Evolutionary conservation across 2,329 filamentous ascomycete genomes (phyloP).

Genomic region (Alternaria triticina): DNA sequence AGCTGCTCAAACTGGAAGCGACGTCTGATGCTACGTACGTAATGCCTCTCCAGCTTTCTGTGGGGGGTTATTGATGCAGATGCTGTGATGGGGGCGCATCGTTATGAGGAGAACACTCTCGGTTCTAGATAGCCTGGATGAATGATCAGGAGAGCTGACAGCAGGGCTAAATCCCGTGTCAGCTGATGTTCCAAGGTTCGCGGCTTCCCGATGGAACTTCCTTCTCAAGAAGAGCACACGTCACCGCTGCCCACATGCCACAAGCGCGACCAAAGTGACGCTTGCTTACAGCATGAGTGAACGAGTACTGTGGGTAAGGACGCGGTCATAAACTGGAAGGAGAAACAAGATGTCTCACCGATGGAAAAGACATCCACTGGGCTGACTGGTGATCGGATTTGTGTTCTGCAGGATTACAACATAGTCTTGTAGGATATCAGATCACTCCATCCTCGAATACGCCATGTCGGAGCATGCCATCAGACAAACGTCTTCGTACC

Average conservation of each 20-base stretch:
- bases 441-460: background rate
- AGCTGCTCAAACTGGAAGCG: background rate
- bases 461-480: no score
- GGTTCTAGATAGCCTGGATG: background rate
- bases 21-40: accelerated
- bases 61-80: no score
- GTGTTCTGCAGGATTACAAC: background rate
- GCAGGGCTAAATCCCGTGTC: accelerated
- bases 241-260: background rate
- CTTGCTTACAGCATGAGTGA: background rate
- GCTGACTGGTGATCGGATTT: accelerated
- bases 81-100: background rate
- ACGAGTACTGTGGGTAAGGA: background rate
- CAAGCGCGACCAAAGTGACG: background rate
- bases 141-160: background rate
- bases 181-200: background rate
- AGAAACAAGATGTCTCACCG: background rate
- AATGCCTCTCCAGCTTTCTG: no score
- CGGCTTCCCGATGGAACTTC: background rate
- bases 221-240: background rate
- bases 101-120: background rate
- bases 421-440: background rate
- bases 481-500: no score
- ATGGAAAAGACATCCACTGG: background rate
- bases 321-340: background rate